Base-by-base conservation (phyloP, 805 yeast species). In the Ogataea kodamae region DNA sequence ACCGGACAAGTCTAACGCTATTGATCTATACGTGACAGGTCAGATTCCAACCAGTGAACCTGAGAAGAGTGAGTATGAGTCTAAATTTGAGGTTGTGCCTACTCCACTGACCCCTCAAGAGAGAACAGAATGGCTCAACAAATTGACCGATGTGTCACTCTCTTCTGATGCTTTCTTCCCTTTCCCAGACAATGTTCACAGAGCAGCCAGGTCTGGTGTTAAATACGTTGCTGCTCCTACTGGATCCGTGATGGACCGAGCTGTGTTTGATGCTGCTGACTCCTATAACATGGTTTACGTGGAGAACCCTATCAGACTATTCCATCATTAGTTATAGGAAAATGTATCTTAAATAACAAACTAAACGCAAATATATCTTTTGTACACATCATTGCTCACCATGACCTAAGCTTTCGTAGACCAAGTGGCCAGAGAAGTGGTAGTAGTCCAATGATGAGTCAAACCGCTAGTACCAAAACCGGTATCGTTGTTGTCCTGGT, bases 141-240 rank as follows among this genome's bases (percentile, higher is more conserved):
- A 88, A 68, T 74, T 88, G 62, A 76, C 69, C 40, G 79, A 85
- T 52, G 99, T 92, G 37, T 88, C 97, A 9, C 72, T 89, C 51
- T 82, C 96, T 11, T 88, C 97, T 3, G 99, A 92, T 61, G 99
- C 99, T 18, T 92, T 92, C 78, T 92, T 92, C 95, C 99, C 99
- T 67, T 92, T 92, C 92, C 92, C 97, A 48, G 99, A 92, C 65
- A 92, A 92, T 59, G 96, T 92, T 50, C 88, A 90, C 78, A 80
- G 99, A 64, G 97, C 97, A 46, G 96, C 80, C 33, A 79, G 85
- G 72, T 82, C 95, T 12, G 99, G 99, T 62, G 99, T 89, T 52
- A 87, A 86, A 65, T 92, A 70, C 68, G 74, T 92, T 59, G 94
- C 96, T 54, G 98, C 99, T 33, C 95, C 99, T 39, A 77, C 94